Evolutionary conservation across 805 yeast species (phyloP), one percentile per base, ranked within the genome.

Genomic region (Wickerhamiella kurtzmanii): DNA sequence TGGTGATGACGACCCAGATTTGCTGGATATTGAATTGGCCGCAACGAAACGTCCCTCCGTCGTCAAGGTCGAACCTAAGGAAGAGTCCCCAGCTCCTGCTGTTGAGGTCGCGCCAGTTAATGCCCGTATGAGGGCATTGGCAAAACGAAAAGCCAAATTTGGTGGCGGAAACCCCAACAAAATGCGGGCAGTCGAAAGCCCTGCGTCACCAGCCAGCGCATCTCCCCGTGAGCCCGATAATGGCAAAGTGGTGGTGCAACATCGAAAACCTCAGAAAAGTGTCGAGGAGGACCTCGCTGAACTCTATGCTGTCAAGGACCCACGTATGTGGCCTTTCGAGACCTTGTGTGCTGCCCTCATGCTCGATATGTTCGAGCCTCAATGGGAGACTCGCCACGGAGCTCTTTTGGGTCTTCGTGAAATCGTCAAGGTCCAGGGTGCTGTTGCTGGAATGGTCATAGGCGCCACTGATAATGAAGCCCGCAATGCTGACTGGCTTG

Each of bases 331-430:
- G 96, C 94, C 86, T 46, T 85, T 88, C 56, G 96, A 88, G 68
- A 95, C 96, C 17, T 80, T 89, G 11, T 87, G 81, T 63, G 96
- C 85, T 60, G 67, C 87, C 19, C 64, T 92, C 36, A 66, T 86
- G 50, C 76, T 76, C 37, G 95, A 87, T 56, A 65, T 92, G 49
- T 85, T 85, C 60, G 79, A 80, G 50, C 94, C 85, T 37, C 71
- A 72, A 39, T 92, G 99, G 99, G 97, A 92, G 65, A 72, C 80
- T 15, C 76, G 99, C 55, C 99, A 92, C 64, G 99, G 98, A 35
- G 87, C 96, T 0, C 83, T 94, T 2, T 71, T 92, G 56, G 97
- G 97, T 0, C 67, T 92, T 36, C 72, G 97, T 60, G 99, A 92
- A 61, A 72, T 92, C 45, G 71, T 86, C 42, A 76, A 77, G 50